Conservation (phyloP, 1,284 basidiomycete genomes). For the Naganishia liquefaciens region DNA sequence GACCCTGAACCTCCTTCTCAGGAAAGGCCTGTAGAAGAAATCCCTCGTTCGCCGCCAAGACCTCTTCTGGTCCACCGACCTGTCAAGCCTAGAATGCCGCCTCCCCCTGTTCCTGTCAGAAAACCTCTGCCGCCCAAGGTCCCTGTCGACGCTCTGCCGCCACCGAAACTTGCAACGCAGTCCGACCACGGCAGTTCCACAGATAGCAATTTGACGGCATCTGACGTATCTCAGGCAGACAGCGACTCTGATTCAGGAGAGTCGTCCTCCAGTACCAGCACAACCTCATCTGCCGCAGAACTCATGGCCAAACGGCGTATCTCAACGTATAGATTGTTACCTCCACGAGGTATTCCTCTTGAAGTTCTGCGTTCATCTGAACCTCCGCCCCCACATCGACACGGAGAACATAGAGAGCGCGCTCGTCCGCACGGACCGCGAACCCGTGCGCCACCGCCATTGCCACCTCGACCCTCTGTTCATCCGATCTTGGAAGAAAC, state of each 20-base stretch:
- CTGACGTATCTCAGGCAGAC: conserved; percentile 7
- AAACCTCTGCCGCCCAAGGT: conserved; percentile 7
- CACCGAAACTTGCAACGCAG: conserved; percentile 4
- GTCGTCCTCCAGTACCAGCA: conserved; percentile 7
- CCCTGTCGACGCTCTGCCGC: background rate
- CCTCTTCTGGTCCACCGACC: background rate
- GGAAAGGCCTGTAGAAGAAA: background rate
- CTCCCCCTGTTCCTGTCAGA: conserved; percentile 14
- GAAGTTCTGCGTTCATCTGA: conserved; percentile 37
- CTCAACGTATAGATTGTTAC: conserved; percentile 32
- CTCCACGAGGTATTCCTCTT: conserved; percentile 33
- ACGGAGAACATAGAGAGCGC: conserved; percentile 51
- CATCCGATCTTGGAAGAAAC: conserved; percentile 13
- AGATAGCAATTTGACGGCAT: conserved; percentile 14
- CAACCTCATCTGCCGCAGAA: conserved; percentile 26
- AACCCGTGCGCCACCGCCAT: conserved; percentile 41
- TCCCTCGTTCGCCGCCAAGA: background rate
- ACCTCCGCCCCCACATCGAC: conserved; percentile 57
- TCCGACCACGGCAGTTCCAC: background rate
- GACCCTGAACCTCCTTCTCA: background rate
- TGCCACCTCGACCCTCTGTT: conserved; percentile 38
- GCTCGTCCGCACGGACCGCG: conserved; percentile 43
- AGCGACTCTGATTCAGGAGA: conserved; percentile 9
- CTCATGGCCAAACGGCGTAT: conserved; percentile 29
- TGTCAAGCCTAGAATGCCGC: background rate